A percentile compares a stretch with the other conserved stretches of the same genome.
These are phyloP conservation scores for Voacanga thouarsii DNA, from an alignment of 257 asterid genomes.

Conservation along the genomic window DNA sequence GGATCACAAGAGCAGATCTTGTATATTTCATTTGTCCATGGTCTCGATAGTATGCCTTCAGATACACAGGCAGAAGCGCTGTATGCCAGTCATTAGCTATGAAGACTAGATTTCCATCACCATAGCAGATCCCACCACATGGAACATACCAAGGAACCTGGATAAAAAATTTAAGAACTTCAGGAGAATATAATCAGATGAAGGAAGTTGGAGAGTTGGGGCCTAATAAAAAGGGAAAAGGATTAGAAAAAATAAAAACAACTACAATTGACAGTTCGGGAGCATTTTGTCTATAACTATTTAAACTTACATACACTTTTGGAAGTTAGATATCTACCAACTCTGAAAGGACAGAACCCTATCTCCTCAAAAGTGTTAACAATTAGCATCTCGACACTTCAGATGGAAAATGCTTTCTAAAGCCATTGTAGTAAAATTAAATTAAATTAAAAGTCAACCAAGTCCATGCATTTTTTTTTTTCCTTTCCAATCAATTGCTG, in stretches of 20 bases:
- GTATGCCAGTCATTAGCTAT: conserved; percentile 99
- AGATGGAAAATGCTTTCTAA: background rate
- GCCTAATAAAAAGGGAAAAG: background rate
- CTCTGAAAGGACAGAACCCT: background rate
- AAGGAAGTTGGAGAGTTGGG: background rate
- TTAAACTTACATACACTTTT: background rate
- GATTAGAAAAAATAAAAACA: background rate
- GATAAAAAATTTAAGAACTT: conserved; percentile 11
- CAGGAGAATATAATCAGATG: conserved; percentile 5
- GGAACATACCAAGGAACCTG: conserved; percentile 99
- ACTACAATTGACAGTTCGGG: background rate
- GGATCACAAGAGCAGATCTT: conserved; percentile 88
- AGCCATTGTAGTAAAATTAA: background rate
- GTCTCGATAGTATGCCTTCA: conserved; percentile 92
- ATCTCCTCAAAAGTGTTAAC: background rate
- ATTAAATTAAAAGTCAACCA: background rate
- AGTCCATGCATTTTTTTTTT: background rate
- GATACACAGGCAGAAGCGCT: conserved; percentile 87
- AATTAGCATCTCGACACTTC: background rate
- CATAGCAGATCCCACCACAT: conserved; percentile 96
- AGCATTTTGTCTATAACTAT: background rate
- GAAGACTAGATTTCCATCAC: conserved; percentile 92
- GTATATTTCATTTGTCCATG: conserved; percentile 80
- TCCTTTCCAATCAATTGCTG: background rate
- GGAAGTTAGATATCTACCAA: background rate